Conservation (phyloP, 495 filamentous ascomycete species). For the Aspergillus incahuasiensis region DNA sequence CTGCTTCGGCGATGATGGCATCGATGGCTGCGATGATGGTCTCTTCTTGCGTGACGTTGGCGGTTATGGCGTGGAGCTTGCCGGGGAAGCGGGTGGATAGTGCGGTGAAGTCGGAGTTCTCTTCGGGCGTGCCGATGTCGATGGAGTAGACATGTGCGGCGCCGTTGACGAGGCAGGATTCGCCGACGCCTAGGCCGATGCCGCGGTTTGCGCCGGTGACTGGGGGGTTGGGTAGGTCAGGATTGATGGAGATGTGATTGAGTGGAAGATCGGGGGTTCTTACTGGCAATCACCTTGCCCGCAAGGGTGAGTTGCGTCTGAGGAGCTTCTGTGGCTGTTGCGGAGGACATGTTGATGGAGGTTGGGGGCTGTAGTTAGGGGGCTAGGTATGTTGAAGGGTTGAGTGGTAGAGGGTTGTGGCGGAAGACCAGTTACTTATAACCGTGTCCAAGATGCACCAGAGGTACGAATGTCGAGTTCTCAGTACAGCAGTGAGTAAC, state of each 20-base stretch:
- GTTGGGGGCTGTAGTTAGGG: background rate
- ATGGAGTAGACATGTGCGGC: conserved; percentile 54
- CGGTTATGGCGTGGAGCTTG: conserved; percentile 67
- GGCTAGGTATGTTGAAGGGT: background rate
- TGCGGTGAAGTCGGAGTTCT: conserved; percentile 46
- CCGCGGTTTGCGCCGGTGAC: conserved; percentile 6
- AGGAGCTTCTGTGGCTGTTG: background rate
- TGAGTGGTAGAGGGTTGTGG: background rate
- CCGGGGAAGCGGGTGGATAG: conserved; percentile 56
- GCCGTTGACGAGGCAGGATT: background rate
- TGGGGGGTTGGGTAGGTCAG: background rate
- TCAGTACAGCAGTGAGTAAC: background rate
- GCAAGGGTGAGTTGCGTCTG: background rate
- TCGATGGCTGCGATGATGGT: conserved; percentile 15
- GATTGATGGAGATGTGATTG: too few relatives aligned
- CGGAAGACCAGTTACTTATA: background rate
- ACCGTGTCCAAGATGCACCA: background rate
- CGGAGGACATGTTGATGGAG: background rate
- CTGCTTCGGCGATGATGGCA: conserved; percentile 21
- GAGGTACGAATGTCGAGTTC: too few relatives aligned
- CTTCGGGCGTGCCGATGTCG: conserved; percentile 53
- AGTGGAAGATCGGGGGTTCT: background rate
- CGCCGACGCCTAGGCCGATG: background rate
- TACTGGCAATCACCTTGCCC: conserved; percentile 2
- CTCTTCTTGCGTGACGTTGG: conserved; percentile 44